Evolutionary conservation across 305 asterid species (phyloP).

Genomic region (Euphrasia arctica): DNA sequence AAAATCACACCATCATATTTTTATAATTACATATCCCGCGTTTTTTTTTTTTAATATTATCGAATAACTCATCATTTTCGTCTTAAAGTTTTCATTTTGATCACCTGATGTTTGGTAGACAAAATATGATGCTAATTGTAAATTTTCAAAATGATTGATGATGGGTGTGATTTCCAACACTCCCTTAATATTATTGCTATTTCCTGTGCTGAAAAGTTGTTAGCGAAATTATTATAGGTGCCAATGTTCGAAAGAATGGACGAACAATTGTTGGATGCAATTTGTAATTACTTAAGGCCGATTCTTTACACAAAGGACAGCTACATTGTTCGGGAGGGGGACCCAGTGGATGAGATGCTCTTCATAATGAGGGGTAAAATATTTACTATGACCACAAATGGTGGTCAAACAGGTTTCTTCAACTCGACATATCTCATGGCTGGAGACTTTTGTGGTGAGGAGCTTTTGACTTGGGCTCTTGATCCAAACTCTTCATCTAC

Average conservation of each 20-base stretch:
- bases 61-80: not conserved
- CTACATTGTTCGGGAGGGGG: slow-evolving; percentile 60
- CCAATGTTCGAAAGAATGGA: slow-evolving; percentile 69
- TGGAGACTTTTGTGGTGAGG: slow-evolving; percentile 64
- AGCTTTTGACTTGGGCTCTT: slow-evolving; percentile 64
- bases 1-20: too few species aligned
- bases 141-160: not conserved
- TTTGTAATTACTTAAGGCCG: slow-evolving; percentile 51
- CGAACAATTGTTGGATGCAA: slow-evolving; percentile 50
- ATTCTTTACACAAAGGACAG: slow-evolving; percentile 54
- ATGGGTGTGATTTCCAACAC: too few species aligned
- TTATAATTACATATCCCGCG: not conserved
- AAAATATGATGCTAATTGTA: not conserved
- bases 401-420: slow-evolving; percentile 54
- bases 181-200: not conserved
- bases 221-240: slow-evolving; percentile 32
- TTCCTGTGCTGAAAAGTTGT: not conserved
- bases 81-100: not conserved
- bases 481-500: slow-evolving; percentile 52
- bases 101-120: not conserved
- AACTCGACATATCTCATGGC: slow-evolving; percentile 53
- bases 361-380: slow-evolving; percentile 52
- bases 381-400: slow-evolving; percentile 48
- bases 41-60: not conserved
- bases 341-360: slow-evolving; percentile 62